Conservation (phyloP, 352 stramenopile species). For the Hyaloperonospora arabidopsidis region DNA sequence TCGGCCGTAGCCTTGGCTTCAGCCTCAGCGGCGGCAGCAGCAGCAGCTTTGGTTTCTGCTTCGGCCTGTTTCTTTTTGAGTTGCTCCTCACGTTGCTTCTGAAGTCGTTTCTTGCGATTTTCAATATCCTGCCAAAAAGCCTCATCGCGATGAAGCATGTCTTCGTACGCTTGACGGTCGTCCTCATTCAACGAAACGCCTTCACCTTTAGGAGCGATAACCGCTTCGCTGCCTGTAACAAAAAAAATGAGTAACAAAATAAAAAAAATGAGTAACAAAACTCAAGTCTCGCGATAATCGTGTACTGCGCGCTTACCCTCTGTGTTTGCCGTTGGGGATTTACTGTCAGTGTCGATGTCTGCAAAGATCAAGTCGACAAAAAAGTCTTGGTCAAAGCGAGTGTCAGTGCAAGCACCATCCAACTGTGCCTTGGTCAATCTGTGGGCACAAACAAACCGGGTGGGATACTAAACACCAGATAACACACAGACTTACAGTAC, state of each 20-base stretch:
- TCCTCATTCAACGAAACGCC: constrained; percentile 69
- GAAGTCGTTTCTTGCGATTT: constrained; percentile 58
- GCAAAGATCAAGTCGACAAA: constrained; percentile 97
- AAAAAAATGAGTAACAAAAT: constrained; percentile 1
- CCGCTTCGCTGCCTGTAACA: constrained; percentile 10
- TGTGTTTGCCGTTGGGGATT: constrained; percentile 15
- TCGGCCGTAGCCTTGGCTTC: constrained; percentile 27
- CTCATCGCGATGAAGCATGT: constrained; percentile 83
- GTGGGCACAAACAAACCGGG: neutral
- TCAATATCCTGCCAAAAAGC: constrained; percentile 84
- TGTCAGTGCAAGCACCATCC: constrained; percentile 91
- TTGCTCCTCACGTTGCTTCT: constrained; percentile 68
- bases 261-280: constrained; percentile 1
- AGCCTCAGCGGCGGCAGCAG: constrained; percentile 27
- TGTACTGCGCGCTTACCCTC: constrained; percentile 11
- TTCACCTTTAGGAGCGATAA: constrained; percentile 47
- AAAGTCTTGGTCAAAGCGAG: constrained; percentile 92
- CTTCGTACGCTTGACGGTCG: constrained; percentile 79
- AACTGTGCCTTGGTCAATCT: constrained; percentile 93
- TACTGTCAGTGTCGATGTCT: constrained; percentile 78
- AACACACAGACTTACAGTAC: neutral
- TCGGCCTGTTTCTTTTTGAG: constrained; percentile 57
- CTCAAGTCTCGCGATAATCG: neutral
- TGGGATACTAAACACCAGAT: neutral
- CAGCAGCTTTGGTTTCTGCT: constrained; percentile 37